A percentile compares a stretch with the other conserved stretches of the same genome.
These are phyloP conservation scores for Suhomyces sp. DNA, from an alignment of 805 yeast genomes.

Conservation along the genomic window DNA sequence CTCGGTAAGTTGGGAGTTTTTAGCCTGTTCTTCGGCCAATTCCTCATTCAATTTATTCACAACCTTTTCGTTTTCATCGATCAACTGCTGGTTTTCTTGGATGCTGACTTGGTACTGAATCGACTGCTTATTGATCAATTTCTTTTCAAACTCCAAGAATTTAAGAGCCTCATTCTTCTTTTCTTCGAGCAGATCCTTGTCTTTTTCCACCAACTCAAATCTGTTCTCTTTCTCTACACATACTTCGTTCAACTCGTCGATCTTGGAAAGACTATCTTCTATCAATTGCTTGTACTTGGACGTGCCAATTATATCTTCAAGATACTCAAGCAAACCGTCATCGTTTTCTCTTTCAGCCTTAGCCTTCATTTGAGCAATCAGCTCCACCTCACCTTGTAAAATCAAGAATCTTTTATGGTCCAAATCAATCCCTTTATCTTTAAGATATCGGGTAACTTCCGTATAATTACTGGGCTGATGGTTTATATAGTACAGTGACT, in stretches of 20 bases:
- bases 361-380: slow-evolving; percentile 97
- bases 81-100: slow-evolving; percentile 35
- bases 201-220: slow-evolving; percentile 75
- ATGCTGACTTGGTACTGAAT: slow-evolving; percentile 54
- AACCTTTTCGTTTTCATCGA: slow-evolving; percentile 37
- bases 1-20: slow-evolving; percentile 34
- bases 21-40: slow-evolving; percentile 41
- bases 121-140: slow-evolving; percentile 50
- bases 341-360: slow-evolving; percentile 90
- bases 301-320: slow-evolving; percentile 97
- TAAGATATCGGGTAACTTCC: slow-evolving; percentile 71
- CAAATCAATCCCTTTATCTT: slow-evolving; percentile 83
- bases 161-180: slow-evolving; percentile 67
- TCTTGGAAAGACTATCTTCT: slow-evolving; percentile 55
- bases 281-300: slow-evolving; percentile 75
- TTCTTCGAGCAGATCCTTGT: slow-evolving; percentile 61
- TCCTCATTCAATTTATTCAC: slow-evolving; percentile 40
- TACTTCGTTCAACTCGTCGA: slow-evolving; percentile 74
- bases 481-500: slow-evolving; percentile 76
- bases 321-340: slow-evolving; percentile 89
- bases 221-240: slow-evolving; percentile 80
- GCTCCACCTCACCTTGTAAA: slow-evolving; percentile 96
- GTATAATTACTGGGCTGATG: slow-evolving; percentile 67
- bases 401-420: slow-evolving; percentile 94
- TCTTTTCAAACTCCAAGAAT: slow-evolving; percentile 63